These are phyloP conservation scores for Fusarium foetens DNA, from an alignment of 2,329 filamentous ascomycete species.

Conservation along the genomic window DNA sequence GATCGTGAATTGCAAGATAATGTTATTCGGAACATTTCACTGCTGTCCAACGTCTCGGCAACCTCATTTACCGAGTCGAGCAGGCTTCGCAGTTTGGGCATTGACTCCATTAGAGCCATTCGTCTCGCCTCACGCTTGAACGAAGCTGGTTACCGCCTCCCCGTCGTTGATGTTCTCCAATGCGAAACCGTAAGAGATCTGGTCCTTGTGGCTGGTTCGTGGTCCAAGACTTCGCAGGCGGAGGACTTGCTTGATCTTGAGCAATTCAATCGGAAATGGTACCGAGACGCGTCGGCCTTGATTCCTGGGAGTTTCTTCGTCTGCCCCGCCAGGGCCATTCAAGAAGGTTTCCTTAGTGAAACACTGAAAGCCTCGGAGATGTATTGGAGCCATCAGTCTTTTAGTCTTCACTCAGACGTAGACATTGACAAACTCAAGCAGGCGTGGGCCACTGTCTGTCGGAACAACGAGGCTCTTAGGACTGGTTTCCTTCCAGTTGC, in stretches of 20 bases:
- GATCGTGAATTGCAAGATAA: background rate
- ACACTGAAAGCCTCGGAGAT: background rate
- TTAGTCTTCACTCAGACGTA: background rate
- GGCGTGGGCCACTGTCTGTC: background rate
- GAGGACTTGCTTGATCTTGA: background rate
- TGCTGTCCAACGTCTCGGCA: background rate
- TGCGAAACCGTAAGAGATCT: conserved; percentile 4
- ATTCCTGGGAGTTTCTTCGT: conserved; percentile 1
- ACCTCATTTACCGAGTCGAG: background rate
- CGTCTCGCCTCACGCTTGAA: conserved; percentile 3
- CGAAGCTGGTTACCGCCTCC: background rate
- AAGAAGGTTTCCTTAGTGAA: background rate
- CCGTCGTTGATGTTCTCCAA: conserved; percentile 4
- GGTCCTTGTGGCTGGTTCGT: background rate
- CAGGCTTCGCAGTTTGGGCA: conserved; percentile 1
- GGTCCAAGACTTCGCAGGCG: background rate
- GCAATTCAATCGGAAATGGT: conserved; percentile 3
- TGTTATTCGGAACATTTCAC: background rate
- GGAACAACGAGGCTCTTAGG: background rate
- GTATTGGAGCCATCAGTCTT: conserved; percentile 6
- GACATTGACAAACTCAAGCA: background rate
- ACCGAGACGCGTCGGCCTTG: background rate
- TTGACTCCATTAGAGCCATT: conserved; percentile 9
- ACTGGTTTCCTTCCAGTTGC: background rate
- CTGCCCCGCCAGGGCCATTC: background rate